phyloP scores from a whole-genome alignment of 495 filamentous ascomycete genomes.

The Lasiosphaeris hirsuta region DNA sequence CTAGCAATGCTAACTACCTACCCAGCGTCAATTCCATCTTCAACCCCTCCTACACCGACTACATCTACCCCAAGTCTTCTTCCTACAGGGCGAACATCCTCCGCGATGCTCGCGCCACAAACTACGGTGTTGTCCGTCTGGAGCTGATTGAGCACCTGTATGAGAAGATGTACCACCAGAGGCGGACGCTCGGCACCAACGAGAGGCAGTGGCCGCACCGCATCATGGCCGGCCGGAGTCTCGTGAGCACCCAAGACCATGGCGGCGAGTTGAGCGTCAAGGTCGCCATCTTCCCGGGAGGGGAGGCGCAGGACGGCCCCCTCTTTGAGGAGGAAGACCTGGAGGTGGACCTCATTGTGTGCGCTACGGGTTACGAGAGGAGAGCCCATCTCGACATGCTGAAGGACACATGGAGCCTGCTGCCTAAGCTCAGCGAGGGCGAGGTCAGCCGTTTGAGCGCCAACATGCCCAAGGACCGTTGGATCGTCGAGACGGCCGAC shows the following conservation, averaged over 20 bases:
- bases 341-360: conserved; percentile 76
- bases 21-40: conserved; percentile 92
- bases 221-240: conserved; percentile 64
- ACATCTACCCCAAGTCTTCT: conserved; percentile 61
- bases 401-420: conserved; percentile 56
- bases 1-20: conserved; percentile 9
- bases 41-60: conserved; percentile 77
- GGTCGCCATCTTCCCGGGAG: conserved; percentile 40
- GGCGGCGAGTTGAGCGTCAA: conserved; percentile 37
- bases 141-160: conserved; percentile 86
- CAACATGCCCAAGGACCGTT: conserved; percentile 22
- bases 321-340: conserved; percentile 49
- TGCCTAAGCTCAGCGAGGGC: conserved; percentile 43
- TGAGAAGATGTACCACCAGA: conserved; percentile 78
- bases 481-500: conserved; percentile 30
- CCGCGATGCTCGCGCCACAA: conserved; percentile 68
- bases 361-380: conserved; percentile 82
- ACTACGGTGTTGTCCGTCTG: conserved; percentile 89
- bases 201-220: conserved; percentile 75
- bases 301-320: conserved; percentile 28
- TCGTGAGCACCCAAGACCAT: conserved; percentile 55
- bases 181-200: conserved; percentile 60
- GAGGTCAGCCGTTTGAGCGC: not conserved
- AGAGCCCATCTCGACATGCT: conserved; percentile 79
- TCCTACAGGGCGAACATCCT: conserved; percentile 62